Base-by-base conservation (phyloP, 495 filamentous ascomycete genomes). In the Penicillium antarcticum region DNA sequence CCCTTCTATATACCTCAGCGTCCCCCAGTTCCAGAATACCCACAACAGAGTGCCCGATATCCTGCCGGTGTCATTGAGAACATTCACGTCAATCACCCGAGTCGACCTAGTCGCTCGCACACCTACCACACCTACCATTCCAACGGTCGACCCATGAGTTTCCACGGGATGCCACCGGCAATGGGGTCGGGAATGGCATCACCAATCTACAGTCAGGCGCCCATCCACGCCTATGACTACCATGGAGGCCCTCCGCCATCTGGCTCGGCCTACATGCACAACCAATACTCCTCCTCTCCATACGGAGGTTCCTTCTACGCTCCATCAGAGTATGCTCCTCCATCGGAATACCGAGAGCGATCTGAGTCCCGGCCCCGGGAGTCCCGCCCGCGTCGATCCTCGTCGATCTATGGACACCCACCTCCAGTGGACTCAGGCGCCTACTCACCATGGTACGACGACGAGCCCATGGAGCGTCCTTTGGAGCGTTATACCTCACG, bases 111-210 rank as follows among this genome's bases (percentile, higher is more conserved):
- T 41, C 70, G 71, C 17, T 70, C 69, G 21, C 57, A 65, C 42
- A 59, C 69, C 6, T 69, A 72, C 46, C 61, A 73, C 47, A 23
- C 59, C 12, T 68, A 71, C 45, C 66, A 77, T 56, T 24, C 66
- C 41, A 62, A 56, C 48, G 61, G 59, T 39, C 65, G 75, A 45
- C 73, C 75, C 14, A 53, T 73, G 51, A 78, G 76, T 47, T 72
- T 67, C 48, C 75, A 80, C 56, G 74, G 64, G 13, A 65, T 67
- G 42, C 58, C 67, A 48, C 62, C 65, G 33, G 52, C 57, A 42
- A 62, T 69, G 63, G 39, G 45, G 13, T 59, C 61, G 35, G 37
- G 37, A 33, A 49, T 49, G 46, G 13, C 37, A 42, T 39, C 68
- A 42, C 54, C 43, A 14, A 60, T 72, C 58, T 75, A 74, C 42